phyloP scores from a whole-genome alignment of 2,329 filamentous ascomycete genomes.

The Grosmannia serpens region DNA sequence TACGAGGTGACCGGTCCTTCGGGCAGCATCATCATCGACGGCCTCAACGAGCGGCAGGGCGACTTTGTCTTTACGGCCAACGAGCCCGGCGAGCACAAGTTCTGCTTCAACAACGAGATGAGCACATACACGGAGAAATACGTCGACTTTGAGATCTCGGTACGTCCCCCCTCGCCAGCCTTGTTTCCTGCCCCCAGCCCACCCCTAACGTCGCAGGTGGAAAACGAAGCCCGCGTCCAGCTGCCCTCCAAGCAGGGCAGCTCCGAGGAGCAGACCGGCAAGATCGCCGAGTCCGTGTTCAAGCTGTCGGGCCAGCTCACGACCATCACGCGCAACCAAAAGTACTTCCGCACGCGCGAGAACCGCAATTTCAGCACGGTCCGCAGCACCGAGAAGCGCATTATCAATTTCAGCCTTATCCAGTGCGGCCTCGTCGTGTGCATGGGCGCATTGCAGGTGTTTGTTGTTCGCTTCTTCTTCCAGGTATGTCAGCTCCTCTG shows the following conservation, averaged over 20 bases:
- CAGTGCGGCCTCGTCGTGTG: constrained; percentile 84
- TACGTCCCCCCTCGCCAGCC: constrained; percentile 30
- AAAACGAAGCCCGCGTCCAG: constrained; percentile 74
- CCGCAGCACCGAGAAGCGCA: constrained; percentile 85
- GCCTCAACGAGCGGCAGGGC: constrained; percentile 83
- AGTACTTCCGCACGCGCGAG: constrained; percentile 98
- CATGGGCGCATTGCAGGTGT: constrained; percentile 95
- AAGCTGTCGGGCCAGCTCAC: constrained; percentile 89
- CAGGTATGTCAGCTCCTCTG: constrained; percentile 47
- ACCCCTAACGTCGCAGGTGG: constrained; percentile 47
- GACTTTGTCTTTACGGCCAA: constrained; percentile 97
- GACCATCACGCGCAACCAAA: constrained; percentile 92
- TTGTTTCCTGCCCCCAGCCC: background rate
- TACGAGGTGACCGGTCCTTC: constrained; percentile 77
- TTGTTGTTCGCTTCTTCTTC: constrained; percentile 98
- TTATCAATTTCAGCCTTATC: constrained; percentile 94
- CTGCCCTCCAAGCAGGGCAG: constrained; percentile 84
- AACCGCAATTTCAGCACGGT: constrained; percentile 99
- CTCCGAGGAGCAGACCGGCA: constrained; percentile 75
- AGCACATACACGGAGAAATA: constrained; percentile 95
- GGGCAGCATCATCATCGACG: constrained; percentile 71
- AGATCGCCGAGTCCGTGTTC: constrained; percentile 86
- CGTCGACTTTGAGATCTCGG: constrained; percentile 95
- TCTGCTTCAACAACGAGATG: constrained; percentile 99
- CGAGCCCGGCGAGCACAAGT: constrained; percentile 77